A percentile compares a stretch with the other conserved stretches of the same genome.
Conservation (phyloP, 306 rosid species). For the Cicer arietinum region DNA sequence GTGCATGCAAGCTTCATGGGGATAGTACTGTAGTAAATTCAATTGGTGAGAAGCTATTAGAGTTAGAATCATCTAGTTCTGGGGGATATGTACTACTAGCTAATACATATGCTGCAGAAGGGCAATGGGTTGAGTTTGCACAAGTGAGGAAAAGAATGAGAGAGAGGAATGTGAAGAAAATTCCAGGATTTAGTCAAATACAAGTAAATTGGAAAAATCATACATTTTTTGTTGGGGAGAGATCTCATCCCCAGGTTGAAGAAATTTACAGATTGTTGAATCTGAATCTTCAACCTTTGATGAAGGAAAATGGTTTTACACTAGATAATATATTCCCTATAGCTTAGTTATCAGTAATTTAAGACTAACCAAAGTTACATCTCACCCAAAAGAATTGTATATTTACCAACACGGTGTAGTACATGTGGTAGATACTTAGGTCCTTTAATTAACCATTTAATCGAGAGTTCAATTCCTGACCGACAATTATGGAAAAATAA, state of each 20-base stretch:
- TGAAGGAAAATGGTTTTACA: constrained; percentile 47
- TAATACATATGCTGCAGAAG: constrained; percentile 53
- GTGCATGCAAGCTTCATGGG: constrained; percentile 53
- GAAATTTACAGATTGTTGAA: constrained; percentile 48
- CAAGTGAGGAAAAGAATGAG: constrained; percentile 57
- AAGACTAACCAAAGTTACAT: constrained; percentile 19
- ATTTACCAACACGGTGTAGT: neutral
- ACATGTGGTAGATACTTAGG: too few species aligned
- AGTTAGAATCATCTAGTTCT: constrained; percentile 47
- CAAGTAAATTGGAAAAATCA: constrained; percentile 51
- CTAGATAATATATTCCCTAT: constrained; percentile 27
- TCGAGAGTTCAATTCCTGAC: too few species aligned
- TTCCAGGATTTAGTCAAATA: constrained; percentile 56
- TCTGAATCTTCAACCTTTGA: constrained; percentile 56
- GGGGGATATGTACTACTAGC: constrained; percentile 54
- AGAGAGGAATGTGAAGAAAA: constrained; percentile 57
- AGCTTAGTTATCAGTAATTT: constrained; percentile 34
- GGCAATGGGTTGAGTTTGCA: constrained; percentile 58
- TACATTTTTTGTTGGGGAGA: constrained; percentile 52
- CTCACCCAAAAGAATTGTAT: neutral
- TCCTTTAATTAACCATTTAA: too few species aligned
- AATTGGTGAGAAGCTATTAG: constrained; percentile 48
- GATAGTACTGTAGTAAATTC: constrained; percentile 44
- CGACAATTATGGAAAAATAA: too few species aligned
- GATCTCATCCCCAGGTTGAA: constrained; percentile 54